phyloP scores from a whole-genome alignment of 352 stramenopile genomes.

The Sclerospora graminicola region DNA sequence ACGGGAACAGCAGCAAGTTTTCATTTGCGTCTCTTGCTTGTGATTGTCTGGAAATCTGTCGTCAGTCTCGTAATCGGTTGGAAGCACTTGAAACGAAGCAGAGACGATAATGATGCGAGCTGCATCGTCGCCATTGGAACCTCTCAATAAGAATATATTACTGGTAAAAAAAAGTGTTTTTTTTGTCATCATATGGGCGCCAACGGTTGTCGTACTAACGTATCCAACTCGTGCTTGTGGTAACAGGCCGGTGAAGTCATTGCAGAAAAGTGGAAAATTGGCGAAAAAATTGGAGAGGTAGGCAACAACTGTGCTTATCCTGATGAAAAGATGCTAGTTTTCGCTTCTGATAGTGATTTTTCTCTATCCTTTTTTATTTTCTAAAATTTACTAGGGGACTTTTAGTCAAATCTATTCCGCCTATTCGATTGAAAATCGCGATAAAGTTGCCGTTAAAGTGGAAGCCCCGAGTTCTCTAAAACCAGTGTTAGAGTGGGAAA shows the following conservation, averaged over 20 bases:
- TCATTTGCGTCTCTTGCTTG: too few relatives aligned
- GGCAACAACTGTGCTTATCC: too few relatives aligned
- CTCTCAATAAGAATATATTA: conserved; percentile 79
- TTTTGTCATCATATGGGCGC: background rate
- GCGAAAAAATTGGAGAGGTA: conserved; percentile 84
- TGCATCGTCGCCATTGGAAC: conserved; percentile 39
- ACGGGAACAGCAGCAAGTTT: too few relatives aligned
- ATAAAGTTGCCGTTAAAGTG: conserved; percentile 80
- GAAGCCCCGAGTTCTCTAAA: conserved; percentile 80
- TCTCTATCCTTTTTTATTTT: too few relatives aligned
- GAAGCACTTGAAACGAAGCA: too few relatives aligned
- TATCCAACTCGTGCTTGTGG: background rate
- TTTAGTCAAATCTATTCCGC: conserved; percentile 87
- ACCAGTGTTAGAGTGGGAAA: conserved; percentile 84
- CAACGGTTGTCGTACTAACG: background rate
- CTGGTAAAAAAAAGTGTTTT: conserved; percentile 26
- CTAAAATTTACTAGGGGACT: conserved; percentile 50
- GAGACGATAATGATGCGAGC: conserved; percentile 23
- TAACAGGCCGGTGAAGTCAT: conserved; percentile 70
- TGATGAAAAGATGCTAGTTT: too few relatives aligned
- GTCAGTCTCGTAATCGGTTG: too few relatives aligned
- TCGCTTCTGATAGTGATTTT: too few relatives aligned
- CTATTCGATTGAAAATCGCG: conserved; percentile 57
- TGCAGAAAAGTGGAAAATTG: conserved; percentile 72
- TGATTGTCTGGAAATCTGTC: too few relatives aligned